phyloP scores from a whole-genome alignment of 345 rosid genomes.

The Laguncularia racemosa region DNA sequence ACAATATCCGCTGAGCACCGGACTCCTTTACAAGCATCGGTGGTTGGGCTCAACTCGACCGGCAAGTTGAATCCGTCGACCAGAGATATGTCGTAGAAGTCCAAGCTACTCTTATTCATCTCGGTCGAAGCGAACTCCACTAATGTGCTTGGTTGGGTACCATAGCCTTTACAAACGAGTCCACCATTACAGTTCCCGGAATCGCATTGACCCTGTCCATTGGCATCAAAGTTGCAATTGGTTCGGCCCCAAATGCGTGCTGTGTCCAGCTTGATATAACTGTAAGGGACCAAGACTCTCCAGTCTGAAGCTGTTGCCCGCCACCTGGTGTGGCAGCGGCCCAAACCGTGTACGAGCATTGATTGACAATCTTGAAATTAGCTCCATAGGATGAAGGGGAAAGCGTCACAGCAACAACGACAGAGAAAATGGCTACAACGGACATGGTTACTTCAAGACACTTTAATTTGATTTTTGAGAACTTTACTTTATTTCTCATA shows the following conservation, averaged over 20 bases:
- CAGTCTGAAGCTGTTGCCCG: slow-evolving; percentile 9
- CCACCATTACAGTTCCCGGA: slow-evolving; percentile 21
- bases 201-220: slow-evolving; percentile 16
- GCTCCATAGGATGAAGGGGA: slow-evolving; percentile 5
- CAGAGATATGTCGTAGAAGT: slow-evolving; percentile 23
- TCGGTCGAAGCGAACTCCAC: slow-evolving; percentile 20
- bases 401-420: too few relatives aligned
- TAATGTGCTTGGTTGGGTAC: slow-evolving; percentile 17
- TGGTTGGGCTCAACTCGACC: slow-evolving; percentile 18
- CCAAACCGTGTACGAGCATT: slow-evolving; percentile 23
- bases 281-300: slow-evolving; percentile 17
- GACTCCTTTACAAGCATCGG: slow-evolving; percentile 10
- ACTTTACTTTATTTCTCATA: too few relatives aligned
- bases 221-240: slow-evolving; percentile 17
- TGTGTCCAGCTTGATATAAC: not conserved
- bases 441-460: too few relatives aligned
- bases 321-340: slow-evolving; percentile 19
- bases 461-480: too few relatives aligned
- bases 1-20: slow-evolving; percentile 11
- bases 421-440: too few relatives aligned
- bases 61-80: slow-evolving; percentile 27
- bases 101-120: slow-evolving; percentile 2
- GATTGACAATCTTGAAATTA: slow-evolving; percentile 12
- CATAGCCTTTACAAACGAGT: slow-evolving; percentile 7
- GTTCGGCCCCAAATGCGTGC: slow-evolving; percentile 21